Base-by-base conservation (phyloP, 1,139 yeast genomes). In the Protomyces arabidopsidicola region DNA sequence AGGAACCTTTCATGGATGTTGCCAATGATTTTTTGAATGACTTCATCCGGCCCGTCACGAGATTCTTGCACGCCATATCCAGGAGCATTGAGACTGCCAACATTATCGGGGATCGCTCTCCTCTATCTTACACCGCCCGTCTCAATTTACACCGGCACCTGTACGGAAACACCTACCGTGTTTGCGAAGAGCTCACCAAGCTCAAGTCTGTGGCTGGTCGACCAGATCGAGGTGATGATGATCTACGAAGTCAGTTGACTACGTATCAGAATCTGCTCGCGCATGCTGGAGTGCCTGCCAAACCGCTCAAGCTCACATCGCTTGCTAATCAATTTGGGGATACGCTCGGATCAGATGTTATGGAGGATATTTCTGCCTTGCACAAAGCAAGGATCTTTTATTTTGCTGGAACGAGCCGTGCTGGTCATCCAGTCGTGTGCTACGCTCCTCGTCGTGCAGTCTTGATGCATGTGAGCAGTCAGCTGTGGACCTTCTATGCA, bases 1-100 rank as follows among this genome's bases (percentile, higher is more conserved):
- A 58, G 27, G 62, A 58, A 20, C 39, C 45, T 1, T 55, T 36
- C 45, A 52, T 58, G 42, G 56, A 35, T 14, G 52, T 27, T 16
- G 22, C 53, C 10, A 58, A 58, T 45, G 53, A 42, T 3, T 58
- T 58, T 16, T 52, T 58, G 12, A 39, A 34, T 2, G 35, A 52
- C 10, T 39, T 51, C 16, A 27, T 53, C 6, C 18, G n/a, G 2
- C n/a, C 45, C 9, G 34, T 58, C 9, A 51, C 62, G 5, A 31
- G 12, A 18, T 34, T 58, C 34, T 39, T 57, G 9, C 38, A 34
- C 12, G 14, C 8, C 20, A 16, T 34, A 10, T 31, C 42, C 9
- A 24, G 42, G 20, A 34, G 24, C 8, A 16, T 20, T n/a, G 22
- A 16, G 20, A 16, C 14, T 16, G 48, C 24, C 2, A 18, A 16